Percentiles rank a stretch among this genome's conserved stretches.
These are phyloP conservation scores for Phytophthora nicotianae DNA, from an alignment of 352 stramenopile genomes.

Conservation along the genomic window DNA sequence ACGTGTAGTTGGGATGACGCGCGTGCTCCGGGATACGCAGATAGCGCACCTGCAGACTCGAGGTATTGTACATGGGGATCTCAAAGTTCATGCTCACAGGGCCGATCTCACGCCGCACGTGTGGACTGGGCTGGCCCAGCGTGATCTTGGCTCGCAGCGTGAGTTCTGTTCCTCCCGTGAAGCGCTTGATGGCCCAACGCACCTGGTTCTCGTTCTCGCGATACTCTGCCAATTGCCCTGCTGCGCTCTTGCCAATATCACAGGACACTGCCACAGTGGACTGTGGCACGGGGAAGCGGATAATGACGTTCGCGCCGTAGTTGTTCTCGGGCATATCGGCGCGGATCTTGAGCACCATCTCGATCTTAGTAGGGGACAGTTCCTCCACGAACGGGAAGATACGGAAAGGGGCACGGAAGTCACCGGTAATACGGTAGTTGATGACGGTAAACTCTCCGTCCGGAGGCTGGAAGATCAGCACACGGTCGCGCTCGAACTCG, in stretches of 20 bases:
- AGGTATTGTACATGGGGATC: constrained; percentile 99
- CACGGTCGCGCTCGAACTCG: constrained; percentile 92
- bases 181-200: constrained; percentile 97
- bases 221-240: constrained; percentile 94
- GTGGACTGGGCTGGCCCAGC: constrained; percentile 72
- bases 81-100: constrained; percentile 99
- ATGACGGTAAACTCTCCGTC: constrained; percentile 90
- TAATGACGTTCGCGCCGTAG: constrained; percentile 96
- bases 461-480: constrained; percentile 88
- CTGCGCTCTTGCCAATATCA: constrained; percentile 78
- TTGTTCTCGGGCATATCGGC: constrained; percentile 94
- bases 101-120: constrained; percentile 94
- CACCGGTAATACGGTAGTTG: constrained; percentile 98
- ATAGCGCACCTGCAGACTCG: constrained; percentile 97
- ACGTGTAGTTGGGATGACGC: constrained; percentile 96
- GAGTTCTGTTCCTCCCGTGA: constrained; percentile 94
- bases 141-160: constrained; percentile 95
- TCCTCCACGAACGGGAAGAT: constrained; percentile 98
- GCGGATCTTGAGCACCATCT: constrained; percentile 93
- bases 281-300: constrained; percentile 94
- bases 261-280: constrained; percentile 82
- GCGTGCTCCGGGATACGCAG: constrained; percentile 96
- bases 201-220: constrained; percentile 95
- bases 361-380: constrained; percentile 93
- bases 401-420: constrained; percentile 97